These are phyloP conservation scores for Neofusicoccum laricinum DNA, from an alignment of 2,329 filamentous ascomycete genomes.

Conservation along the genomic window DNA sequence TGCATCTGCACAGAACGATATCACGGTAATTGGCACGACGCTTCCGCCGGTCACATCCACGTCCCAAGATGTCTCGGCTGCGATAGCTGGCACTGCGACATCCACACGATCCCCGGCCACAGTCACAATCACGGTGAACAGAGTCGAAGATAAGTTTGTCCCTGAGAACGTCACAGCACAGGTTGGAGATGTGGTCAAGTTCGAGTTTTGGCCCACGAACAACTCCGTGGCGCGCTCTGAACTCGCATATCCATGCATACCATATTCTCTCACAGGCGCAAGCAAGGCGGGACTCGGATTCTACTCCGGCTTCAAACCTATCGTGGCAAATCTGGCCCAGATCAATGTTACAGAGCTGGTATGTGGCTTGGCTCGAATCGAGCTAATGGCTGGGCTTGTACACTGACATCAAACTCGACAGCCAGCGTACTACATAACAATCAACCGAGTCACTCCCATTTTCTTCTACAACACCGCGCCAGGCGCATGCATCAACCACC, in stretches of 20 bases:
- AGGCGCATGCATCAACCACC: constrained; percentile 60
- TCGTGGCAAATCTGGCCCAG: constrained; percentile 2
- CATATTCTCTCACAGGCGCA: background rate
- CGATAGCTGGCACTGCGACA: background rate
- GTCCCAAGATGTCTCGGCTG: background rate
- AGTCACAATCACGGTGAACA: constrained; percentile 3
- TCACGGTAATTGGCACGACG: background rate
- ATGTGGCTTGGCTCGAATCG: background rate
- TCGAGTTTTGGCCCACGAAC: constrained; percentile 41
- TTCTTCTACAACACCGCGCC: constrained; percentile 52
- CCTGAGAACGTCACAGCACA: background rate
- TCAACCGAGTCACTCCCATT: constrained; percentile 34
- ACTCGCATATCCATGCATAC: constrained; percentile 31
- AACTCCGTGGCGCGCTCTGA: constrained; percentile 43
- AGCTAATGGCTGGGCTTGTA: background rate
- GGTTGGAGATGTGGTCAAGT: constrained; percentile 32
- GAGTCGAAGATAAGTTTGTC: background rate
- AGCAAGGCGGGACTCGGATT: background rate
- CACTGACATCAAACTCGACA: background rate
- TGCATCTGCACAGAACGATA: background rate
- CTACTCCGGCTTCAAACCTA: constrained; percentile 7
- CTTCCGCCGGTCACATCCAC: background rate
- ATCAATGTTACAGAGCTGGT: background rate
- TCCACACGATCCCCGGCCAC: background rate
- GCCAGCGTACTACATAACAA: constrained; percentile 19